A percentile compares a stretch with the other conserved stretches of the same genome.
These are phyloP conservation scores for Cladophialophora psammophila DNA, from an alignment of 2,329 filamentous ascomycete genomes.

Conservation along the genomic window DNA sequence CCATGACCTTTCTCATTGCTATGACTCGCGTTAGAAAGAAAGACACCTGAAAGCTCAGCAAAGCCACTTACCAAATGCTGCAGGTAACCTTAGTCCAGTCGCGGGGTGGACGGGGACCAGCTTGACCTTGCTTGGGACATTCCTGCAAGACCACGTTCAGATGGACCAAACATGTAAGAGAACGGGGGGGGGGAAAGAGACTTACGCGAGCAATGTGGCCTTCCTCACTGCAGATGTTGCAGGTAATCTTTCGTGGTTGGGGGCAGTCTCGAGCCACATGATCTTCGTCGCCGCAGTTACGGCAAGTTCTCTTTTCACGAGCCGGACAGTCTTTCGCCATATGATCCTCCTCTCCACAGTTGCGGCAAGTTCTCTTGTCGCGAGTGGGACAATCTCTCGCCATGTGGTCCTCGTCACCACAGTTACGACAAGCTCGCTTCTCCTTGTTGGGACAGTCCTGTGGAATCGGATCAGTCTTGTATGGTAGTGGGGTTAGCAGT, in stretches of 20 bases:
- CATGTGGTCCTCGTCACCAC: slow-evolving; percentile 56
- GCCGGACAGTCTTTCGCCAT: slow-evolving; percentile 49
- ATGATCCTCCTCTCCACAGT: slow-evolving; percentile 58
- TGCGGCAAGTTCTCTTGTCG: slow-evolving; percentile 56
- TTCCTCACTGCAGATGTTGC: slow-evolving; percentile 52
- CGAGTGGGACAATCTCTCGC: slow-evolving; percentile 46
- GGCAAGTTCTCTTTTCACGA: slow-evolving; percentile 53
- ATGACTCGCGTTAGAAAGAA: slow-evolving; percentile 1
- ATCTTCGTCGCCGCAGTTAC: slow-evolving; percentile 59
- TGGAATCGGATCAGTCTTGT: slow-evolving; percentile 4
- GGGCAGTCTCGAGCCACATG: slow-evolving; percentile 58
- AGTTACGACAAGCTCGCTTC: slow-evolving; percentile 60
- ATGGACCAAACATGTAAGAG: not conserved
- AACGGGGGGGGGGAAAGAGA: not conserved
- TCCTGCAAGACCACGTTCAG: slow-evolving; percentile 15
- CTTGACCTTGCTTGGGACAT: slow-evolving; percentile 27
- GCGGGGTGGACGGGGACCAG: slow-evolving; percentile 23
- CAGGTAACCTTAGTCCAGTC: slow-evolving; percentile 36
- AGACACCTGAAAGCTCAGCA: not conserved
- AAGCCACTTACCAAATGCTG: slow-evolving; percentile 29
- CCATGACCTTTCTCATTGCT: slow-evolving; percentile 36
- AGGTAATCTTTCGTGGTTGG: slow-evolving; percentile 47
- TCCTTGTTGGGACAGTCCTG: slow-evolving; percentile 41
- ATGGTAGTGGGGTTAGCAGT: not conserved
- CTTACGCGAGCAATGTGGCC: slow-evolving; percentile 27